phyloP scores from a whole-genome alignment of 345 rosid species.

The Populus euphratica region DNA sequence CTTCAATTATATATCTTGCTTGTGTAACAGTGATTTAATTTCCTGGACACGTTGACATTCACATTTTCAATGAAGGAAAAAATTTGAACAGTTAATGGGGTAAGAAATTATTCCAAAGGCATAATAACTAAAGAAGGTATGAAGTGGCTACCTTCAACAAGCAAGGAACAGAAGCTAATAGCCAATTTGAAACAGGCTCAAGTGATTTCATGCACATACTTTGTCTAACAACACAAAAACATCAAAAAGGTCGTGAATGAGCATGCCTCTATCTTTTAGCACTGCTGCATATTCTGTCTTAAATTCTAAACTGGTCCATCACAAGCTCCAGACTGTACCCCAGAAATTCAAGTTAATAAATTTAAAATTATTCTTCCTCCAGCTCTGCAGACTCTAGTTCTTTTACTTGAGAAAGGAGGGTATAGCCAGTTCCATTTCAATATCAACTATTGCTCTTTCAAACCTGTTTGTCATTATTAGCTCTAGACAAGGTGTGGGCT shows the following conservation, averaged over 20 bases:
- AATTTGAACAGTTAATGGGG: background rate
- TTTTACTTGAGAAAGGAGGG: too few relatives aligned
- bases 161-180: background rate
- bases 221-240: background rate
- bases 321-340: background rate
- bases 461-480: background rate
- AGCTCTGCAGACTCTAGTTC: background rate
- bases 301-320: background rate
- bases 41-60: background rate
- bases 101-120: background rate
- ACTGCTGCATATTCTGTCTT: background rate
- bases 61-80: background rate
- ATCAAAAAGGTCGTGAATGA: background rate
- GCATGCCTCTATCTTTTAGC: background rate
- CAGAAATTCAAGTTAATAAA: background rate
- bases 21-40: background rate
- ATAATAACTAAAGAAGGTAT: background rate
- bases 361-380: background rate
- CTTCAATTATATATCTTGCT: background rate
- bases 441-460: background rate
- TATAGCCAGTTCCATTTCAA: background rate
- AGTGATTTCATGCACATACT: background rate
- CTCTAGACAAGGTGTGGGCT: background rate
- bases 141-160: background rate
- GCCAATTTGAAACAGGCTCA: background rate